These are phyloP conservation scores for Diaporthe sp. DNA, from an alignment of 2,329 filamentous ascomycete species.

Conservation along the genomic window DNA sequence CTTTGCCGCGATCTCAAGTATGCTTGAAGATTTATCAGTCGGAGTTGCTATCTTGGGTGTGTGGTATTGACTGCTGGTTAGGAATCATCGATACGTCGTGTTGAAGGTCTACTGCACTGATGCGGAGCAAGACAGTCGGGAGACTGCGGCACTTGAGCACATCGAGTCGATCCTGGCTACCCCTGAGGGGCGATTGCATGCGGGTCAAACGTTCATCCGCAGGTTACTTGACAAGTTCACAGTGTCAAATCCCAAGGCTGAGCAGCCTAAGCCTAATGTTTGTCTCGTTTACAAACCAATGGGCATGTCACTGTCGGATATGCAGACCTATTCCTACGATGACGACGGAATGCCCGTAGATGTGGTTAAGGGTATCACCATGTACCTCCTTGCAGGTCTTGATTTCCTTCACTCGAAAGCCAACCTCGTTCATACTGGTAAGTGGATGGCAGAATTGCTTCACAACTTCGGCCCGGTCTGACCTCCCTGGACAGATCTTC, in stretches of 20 bases:
- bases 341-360: neutral
- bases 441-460: neutral
- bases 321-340: neutral
- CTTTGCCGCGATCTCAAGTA: neutral
- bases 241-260: neutral
- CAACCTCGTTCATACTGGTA: neutral
- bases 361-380: neutral
- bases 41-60: neutral
- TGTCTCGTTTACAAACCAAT: neutral
- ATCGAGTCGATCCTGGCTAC: neutral
- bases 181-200: neutral
- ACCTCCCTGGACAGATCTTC: neutral
- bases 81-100: neutral
- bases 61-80: neutral
- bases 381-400: neutral
- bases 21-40: neutral
- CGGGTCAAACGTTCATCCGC: neutral
- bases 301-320: neutral
- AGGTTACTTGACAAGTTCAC: neutral
- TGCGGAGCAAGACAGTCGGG: neutral
- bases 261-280: neutral
- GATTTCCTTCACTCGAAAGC: neutral
- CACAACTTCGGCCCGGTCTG: neutral
- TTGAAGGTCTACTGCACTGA: neutral
- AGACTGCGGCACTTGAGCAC: neutral